Percentiles rank a stretch among this genome's conserved stretches.
Evolutionary conservation across 805 yeast species (phyloP).

Genomic region (Candida namnaoensis): DNA sequence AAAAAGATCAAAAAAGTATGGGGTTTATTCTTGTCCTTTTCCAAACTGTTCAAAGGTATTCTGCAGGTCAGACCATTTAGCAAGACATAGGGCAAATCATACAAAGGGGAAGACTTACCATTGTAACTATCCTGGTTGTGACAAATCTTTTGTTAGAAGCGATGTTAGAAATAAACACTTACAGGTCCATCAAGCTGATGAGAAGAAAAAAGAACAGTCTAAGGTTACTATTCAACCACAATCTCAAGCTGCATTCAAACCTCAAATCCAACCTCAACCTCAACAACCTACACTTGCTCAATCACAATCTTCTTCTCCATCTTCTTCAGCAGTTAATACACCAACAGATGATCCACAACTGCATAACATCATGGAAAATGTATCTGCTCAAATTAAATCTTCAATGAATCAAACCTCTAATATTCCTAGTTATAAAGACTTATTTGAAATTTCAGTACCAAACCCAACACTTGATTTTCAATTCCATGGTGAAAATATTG

Average conservation of each 20-base stretch:
- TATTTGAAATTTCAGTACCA: not conserved
- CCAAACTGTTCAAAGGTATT: constrained; percentile 27
- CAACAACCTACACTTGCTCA: too few relatives aligned
- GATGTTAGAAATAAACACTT: constrained; percentile 26
- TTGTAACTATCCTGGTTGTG: constrained; percentile 26
- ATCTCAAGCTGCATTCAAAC: too few relatives aligned
- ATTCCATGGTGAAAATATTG: not conserved
- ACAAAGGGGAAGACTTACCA: constrained; percentile 13
- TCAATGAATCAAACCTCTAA: not conserved
- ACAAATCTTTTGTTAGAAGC: constrained; percentile 31
- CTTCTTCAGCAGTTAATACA: too few relatives aligned
- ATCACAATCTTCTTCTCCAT: too few relatives aligned
- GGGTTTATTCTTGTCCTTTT: not conserved
- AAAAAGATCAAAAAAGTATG: not conserved
- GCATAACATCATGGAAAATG: not conserved
- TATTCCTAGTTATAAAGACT: not conserved
- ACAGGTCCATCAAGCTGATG: too few relatives aligned
- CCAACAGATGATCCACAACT: not conserved
- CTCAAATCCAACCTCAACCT: too few relatives aligned
- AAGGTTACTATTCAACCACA: too few relatives aligned
- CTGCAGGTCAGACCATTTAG: constrained; percentile 31
- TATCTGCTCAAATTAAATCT: not conserved
- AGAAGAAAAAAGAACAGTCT: constrained; percentile 13
- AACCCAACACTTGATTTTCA: not conserved
- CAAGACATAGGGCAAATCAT: constrained; percentile 33